These are phyloP conservation scores for Teratosphaeria viscida DNA, from an alignment of 2,329 filamentous ascomycete genomes.

Conservation along the genomic window DNA sequence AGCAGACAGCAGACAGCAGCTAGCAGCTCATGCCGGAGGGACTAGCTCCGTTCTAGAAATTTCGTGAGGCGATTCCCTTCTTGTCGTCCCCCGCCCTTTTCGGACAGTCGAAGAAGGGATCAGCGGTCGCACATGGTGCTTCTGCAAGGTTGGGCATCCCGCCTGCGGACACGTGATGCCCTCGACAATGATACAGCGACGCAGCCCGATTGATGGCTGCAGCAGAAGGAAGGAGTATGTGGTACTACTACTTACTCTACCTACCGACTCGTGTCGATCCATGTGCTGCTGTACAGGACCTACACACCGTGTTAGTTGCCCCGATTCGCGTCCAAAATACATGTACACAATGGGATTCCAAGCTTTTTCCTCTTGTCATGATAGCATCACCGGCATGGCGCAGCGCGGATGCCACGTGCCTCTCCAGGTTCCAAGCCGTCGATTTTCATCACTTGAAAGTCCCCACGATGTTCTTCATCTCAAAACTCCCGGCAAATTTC, in stretches of 20 bases:
- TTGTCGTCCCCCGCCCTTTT: background rate
- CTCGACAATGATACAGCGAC: background rate
- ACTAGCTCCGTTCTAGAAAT: background rate
- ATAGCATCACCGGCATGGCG: background rate
- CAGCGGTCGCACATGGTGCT: background rate
- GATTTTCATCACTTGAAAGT: background rate
- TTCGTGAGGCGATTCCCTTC: background rate
- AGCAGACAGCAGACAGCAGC: too few relatives aligned
- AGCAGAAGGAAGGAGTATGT: background rate
- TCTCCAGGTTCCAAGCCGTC: background rate
- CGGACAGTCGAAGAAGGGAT: background rate
- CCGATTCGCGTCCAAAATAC: background rate
- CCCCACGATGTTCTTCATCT: background rate
- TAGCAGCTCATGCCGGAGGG: background rate
- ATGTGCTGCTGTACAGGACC: too few relatives aligned
- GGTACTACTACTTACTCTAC: too few relatives aligned
- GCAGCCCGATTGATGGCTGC: background rate
- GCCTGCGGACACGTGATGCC: background rate
- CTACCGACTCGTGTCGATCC: too few relatives aligned
- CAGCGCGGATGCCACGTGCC: background rate
- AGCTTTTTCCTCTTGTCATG: background rate
- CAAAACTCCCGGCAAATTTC: background rate
- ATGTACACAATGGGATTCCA: background rate
- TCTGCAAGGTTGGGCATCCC: slow-evolving; percentile 1
- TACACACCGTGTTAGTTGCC: too few relatives aligned